Percentiles rank a stretch among this genome's conserved stretches.
Conservation (phyloP, 1,139 yeast species). For the Sugiyamaella castrensis region DNA sequence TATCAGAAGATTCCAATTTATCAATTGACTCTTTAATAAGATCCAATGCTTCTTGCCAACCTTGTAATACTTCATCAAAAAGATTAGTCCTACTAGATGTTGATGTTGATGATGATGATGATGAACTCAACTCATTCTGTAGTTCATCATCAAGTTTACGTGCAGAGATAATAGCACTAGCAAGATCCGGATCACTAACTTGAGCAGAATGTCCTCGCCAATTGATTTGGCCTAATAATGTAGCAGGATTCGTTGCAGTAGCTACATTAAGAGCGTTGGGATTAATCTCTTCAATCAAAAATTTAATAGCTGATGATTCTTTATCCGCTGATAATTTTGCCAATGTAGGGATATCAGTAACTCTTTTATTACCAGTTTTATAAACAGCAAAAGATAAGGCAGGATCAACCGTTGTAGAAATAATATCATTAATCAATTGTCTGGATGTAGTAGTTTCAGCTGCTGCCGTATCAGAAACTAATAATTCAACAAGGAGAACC, state of each 20-base stretch:
- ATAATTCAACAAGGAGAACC: slow-evolving; percentile 44
- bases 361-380: slow-evolving; percentile 37
- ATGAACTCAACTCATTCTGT: slow-evolving; percentile 23
- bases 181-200: slow-evolving; percentile 69
- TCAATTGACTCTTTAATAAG: slow-evolving; percentile 52
- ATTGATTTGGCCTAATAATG: slow-evolving; percentile 41
- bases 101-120: slow-evolving; percentile 24
- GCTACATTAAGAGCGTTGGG: slow-evolving; percentile 20
- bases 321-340: slow-evolving; percentile 30
- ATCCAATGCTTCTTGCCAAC: slow-evolving; percentile 57
- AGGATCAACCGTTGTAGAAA: slow-evolving; percentile 66
- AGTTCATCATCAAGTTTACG: slow-evolving; percentile 29
- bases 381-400: slow-evolving; percentile 57
- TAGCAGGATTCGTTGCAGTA: slow-evolving; percentile 23
- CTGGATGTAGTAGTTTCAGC: slow-evolving; percentile 12
- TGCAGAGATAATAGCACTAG: slow-evolving; percentile 49
- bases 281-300: slow-evolving; percentile 22
- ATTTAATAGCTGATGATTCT: slow-evolving; percentile 18
- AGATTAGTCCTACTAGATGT: slow-evolving; percentile 33
- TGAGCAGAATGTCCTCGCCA: slow-evolving; percentile 79
- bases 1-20: slow-evolving; percentile 44
- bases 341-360: slow-evolving; percentile 33
- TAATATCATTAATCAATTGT: slow-evolving; percentile 53
- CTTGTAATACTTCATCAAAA: slow-evolving; percentile 48
- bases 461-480: slow-evolving; percentile 9